These are phyloP conservation scores for Fallopia convolvulus DNA, from an alignment of 148 eudicot genomes.

Conservation along the genomic window DNA sequence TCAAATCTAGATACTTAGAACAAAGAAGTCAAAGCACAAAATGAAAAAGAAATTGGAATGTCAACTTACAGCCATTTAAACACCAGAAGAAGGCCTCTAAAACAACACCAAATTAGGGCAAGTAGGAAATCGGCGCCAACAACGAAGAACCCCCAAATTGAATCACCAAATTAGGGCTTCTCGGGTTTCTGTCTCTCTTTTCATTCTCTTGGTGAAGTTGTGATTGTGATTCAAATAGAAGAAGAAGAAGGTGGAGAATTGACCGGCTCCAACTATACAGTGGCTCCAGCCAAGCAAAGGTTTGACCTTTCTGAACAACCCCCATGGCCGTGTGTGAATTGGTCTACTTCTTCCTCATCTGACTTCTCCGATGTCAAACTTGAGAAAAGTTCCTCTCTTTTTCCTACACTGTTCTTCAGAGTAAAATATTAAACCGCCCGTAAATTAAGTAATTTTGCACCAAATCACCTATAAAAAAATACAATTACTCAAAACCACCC, in stretches of 20 bases:
- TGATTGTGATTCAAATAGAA: neutral
- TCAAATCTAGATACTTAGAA: neutral
- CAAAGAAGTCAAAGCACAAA: neutral
- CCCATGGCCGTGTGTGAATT: neutral
- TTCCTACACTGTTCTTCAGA: neutral
- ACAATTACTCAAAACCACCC: too few relatives aligned
- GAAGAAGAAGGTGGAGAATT: neutral
- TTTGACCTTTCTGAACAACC: neutral
- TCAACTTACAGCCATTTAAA: slow-evolving; percentile 8
- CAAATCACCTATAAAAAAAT: too few relatives aligned
- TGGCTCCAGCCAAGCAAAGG: neutral
- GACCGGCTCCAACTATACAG: neutral
- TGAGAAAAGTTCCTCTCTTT: neutral
- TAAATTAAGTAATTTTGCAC: too few relatives aligned
- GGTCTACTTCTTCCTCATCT: neutral
- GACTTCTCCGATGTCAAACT: neutral
- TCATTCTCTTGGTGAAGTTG: neutral
- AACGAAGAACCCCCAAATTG: neutral
- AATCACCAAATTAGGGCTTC: neutral
- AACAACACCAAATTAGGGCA: neutral
- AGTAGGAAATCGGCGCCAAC: neutral
- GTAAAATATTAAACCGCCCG: neutral
- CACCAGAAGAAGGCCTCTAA: neutral
- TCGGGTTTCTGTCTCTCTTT: neutral
- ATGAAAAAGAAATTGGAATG: neutral